phyloP scores from a whole-genome alignment of 768 basidiomycete genomes.

The Mycena metata region DNA sequence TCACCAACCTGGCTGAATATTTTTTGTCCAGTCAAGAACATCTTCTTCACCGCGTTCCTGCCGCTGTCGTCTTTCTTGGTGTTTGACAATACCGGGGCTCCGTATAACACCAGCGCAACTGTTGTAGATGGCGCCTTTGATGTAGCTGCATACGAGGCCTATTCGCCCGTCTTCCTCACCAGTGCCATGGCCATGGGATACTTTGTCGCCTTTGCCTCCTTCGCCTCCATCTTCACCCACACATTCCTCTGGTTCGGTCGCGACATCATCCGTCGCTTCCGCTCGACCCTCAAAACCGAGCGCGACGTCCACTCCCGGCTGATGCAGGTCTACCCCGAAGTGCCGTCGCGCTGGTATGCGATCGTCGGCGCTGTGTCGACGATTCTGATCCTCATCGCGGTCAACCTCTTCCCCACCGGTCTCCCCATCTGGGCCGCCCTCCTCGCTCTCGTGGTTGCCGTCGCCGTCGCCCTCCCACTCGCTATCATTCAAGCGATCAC shows the following conservation, averaged over 20 bases:
- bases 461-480: conserved; percentile 70
- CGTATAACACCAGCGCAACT: conserved; percentile 72
- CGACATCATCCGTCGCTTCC: conserved; percentile 71
- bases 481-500: conserved; percentile 91
- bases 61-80: conserved; percentile 76
- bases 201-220: conserved; percentile 82
- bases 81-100: conserved; percentile 82
- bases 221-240: conserved; percentile 82
- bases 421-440: conserved; percentile 85
- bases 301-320: conserved; percentile 88
- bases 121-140: conserved; percentile 78
- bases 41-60: conserved; percentile 75
- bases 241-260: conserved; percentile 57
- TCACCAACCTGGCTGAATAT: not conserved
- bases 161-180: conserved; percentile 85
- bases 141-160: conserved; percentile 73
- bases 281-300: conserved; percentile 76
- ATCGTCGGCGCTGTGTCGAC: conserved; percentile 66
- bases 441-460: conserved; percentile 65
- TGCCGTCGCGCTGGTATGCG: conserved; percentile 83
- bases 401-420: conserved; percentile 80
- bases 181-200: conserved; percentile 76
- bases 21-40: conserved; percentile 76
- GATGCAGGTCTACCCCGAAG: conserved; percentile 85
- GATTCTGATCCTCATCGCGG: conserved; percentile 72